Base-by-base conservation (phyloP, 2,329 filamentous ascomycete genomes). In the Triangularia setosa region DNA sequence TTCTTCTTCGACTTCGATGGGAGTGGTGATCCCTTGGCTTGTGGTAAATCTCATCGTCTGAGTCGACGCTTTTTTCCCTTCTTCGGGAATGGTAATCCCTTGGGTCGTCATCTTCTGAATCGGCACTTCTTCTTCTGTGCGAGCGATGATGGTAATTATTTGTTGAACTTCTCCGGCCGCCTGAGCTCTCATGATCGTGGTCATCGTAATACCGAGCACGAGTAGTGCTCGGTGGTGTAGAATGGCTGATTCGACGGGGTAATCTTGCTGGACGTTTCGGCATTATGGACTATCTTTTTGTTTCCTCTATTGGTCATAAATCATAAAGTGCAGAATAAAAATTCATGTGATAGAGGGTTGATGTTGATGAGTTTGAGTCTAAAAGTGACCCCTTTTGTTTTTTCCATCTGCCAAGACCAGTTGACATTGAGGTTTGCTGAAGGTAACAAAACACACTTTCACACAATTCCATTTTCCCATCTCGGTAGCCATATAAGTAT, bases 161-260 rank as follows among this genome's bases (percentile, higher is more conserved):
- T 44, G 30, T 40, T 8, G 58, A 18, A 8, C 16, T 58, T 9
- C 56, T 53, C 8, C 23, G n/a, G 12, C 55, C 18, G 12, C 40
- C 53, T 18, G 58, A 53, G 9, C 21, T n/a, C 33, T 40, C 53
- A 18, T 54, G 25, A 30, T 61, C 16, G 12, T 33, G 30, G 7
- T 18, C 11, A 24, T 25, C 18, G 11, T 24, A 27, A 55, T 55
- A 23, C 12, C 25, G 52, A 55, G 52, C 60, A 24, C 28, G 52
- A 53, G 56, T 48, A 21, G 52, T 21, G 48, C 40, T 54, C 24
- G 61, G 61, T 8, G 63, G 63, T n/a, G 60, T 65, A 28, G 58
- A 61, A n/a, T 61, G 59, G 27, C 63, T 64, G 12, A 55, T 57
- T 11, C 63, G 54, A 18, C 63, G 53, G 28, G 52, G 48, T 7